Evolutionary conservation across 441 rosid genomes (phyloP), one percentile per base, ranked within the genome.

Genomic region (Viola pubescens): DNA sequence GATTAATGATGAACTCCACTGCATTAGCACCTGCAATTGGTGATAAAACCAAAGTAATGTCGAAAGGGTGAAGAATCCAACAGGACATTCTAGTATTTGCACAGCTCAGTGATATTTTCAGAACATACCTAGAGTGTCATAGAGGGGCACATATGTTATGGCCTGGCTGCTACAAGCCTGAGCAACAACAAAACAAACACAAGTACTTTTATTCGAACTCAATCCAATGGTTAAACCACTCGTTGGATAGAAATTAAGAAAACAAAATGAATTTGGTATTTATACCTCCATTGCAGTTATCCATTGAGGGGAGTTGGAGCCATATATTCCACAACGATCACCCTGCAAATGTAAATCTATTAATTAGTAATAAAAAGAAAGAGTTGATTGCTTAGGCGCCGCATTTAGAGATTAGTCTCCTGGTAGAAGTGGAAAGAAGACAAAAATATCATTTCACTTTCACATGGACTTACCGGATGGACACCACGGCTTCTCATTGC

Each of bases 121-220:
- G 4, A 38, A 14, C 75, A 10, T 79, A 87, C 98, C 97, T 56
- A 92, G 87, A 58, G 94, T 80, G 68, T 92, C 94, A 58, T 89
- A 89, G 5, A 89, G 81, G 0, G 96, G 96, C 5, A 89, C 94
- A 59, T 87, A 89, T n/a, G 86, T 76, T 56, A 89, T 65, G 51
- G 78, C 86, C 55, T 92, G 97, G 65, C 91, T 80, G 44, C 70
- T 81, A 57, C 98, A 89, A 62, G 94, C 97, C 97, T 88, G 85
- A 63, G 52, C 62, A 67, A 46, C 58, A 51, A 43, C 40, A 42
- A 49, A 50, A 61, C 34, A 26, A 26, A 26, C 1, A 26, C 34
- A 26, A 26, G 2, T 26, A 26, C 34, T 0, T 26, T 26, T 26
- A 26, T 26, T 26, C 34, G 34, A 26, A 26, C 34, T 26, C 34